Evolutionary conservation across 2,329 filamentous ascomycete species (phyloP).

Genomic region (Meredithiella fracta): DNA sequence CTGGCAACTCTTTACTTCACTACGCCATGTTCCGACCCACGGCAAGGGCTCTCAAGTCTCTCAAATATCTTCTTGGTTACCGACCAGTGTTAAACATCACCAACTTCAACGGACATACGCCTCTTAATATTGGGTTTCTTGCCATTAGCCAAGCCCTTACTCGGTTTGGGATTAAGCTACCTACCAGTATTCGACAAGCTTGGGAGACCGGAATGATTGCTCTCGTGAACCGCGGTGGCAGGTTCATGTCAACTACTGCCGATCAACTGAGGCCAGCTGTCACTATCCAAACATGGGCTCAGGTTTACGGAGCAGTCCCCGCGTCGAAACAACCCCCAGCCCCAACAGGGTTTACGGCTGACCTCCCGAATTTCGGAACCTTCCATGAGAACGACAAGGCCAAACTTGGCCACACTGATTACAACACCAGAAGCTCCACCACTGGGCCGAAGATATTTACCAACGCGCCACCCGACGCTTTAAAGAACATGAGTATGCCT

Average conservation of each 20-base stretch:
- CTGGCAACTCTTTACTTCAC: not conserved
- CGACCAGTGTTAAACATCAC: not conserved
- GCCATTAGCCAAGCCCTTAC: not conserved
- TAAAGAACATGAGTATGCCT: too few species aligned
- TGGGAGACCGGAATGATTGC: constrained; percentile 3
- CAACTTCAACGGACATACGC: constrained; percentile 7
- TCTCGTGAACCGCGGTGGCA: constrained; percentile 4
- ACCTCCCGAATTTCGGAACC: too few species aligned
- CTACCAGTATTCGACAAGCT: not conserved
- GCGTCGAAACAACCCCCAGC: not conserved
- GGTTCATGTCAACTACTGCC: constrained; percentile 1
- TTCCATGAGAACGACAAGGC: too few species aligned
- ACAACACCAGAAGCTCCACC: too few species aligned
- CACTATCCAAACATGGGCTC: not conserved
- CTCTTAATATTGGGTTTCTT: constrained; percentile 7
- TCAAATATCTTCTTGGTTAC: constrained; percentile 2
- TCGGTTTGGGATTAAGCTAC: not conserved
- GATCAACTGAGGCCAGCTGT: not conserved
- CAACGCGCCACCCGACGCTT: too few species aligned
- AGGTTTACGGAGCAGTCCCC: not conserved
- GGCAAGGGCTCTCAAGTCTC: not conserved
- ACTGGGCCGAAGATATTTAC: too few species aligned
- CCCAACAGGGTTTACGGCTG: too few species aligned
- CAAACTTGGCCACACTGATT: too few species aligned
- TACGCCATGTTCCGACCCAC: constrained; percentile 4